Conservation (phyloP, 1,139 yeast species). For the Pneumocystis sp. region DNA sequence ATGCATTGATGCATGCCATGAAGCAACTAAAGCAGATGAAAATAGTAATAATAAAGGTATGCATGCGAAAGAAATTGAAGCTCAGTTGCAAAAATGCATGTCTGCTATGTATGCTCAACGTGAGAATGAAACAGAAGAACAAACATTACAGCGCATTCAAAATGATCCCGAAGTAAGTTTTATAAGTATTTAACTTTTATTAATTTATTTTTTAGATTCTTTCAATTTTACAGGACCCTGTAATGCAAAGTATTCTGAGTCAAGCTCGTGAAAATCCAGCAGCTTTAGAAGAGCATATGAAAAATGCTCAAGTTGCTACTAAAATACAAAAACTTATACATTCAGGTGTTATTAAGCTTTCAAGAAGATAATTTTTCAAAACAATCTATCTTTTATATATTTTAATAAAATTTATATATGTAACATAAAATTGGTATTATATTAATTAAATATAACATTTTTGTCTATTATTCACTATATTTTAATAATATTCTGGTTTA, state of each 20-base stretch:
- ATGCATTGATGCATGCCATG: conserved; percentile 67
- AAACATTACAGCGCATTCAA: conserved; percentile 78
- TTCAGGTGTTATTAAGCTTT: conserved; percentile 82
- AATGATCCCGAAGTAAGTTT: conserved; percentile 62
- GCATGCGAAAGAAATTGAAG: conserved; percentile 62
- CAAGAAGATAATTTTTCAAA: neutral
- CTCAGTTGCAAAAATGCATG: conserved; percentile 61
- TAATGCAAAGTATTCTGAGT: conserved; percentile 85
- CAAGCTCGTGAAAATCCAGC: conserved; percentile 96
- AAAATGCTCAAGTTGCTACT: conserved; percentile 79
- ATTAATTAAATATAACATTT: neutral
- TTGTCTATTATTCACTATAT: neutral
- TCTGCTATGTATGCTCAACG: conserved; percentile 62
- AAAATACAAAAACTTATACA: conserved; percentile 85
- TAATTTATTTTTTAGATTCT: conserved; percentile 31
- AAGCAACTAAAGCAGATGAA: conserved; percentile 60
- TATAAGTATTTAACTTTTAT: conserved; percentile 3
- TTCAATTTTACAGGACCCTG: conserved; percentile 82
- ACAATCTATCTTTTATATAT: neutral
- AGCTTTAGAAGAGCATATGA: conserved; percentile 94
- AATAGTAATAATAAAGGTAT: conserved; percentile 40
- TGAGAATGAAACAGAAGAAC: conserved; percentile 89
- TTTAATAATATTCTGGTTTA: neutral
- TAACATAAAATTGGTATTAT: neutral
- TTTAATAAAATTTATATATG: neutral